Evolutionary conservation across 306 rosid genomes (phyloP).

Genomic region (Cucurbita pepo): DNA sequence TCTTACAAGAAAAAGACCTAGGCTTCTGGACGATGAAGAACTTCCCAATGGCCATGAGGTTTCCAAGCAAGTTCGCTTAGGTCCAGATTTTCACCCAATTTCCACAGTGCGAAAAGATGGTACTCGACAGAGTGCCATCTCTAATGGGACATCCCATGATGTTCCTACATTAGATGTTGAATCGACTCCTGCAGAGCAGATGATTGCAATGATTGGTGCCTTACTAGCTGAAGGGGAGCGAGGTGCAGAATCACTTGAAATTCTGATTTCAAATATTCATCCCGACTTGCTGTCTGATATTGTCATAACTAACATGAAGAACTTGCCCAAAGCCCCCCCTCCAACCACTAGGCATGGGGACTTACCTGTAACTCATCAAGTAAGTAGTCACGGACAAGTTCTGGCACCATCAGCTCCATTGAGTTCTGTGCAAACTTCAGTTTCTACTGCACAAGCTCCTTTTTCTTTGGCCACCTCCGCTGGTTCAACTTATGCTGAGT

Average conservation of each 20-base stretch:
- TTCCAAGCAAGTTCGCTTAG: conserved; percentile 50
- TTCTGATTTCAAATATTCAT: conserved; percentile 79
- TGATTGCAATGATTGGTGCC: conserved; percentile 94
- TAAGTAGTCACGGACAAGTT: conserved; percentile 35
- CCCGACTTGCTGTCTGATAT: conserved; percentile 97
- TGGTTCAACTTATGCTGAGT: conserved; percentile 37
- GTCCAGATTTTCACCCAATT: conserved; percentile 28
- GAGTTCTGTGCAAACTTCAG: conserved; percentile 44
- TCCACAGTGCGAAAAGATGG: conserved; percentile 44
- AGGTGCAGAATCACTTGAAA: conserved; percentile 90
- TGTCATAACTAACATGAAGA: conserved; percentile 88
- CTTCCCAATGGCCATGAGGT: conserved; percentile 51
- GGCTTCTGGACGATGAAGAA: conserved; percentile 54
- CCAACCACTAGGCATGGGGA: conserved; percentile 55
- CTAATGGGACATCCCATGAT: conserved; percentile 48
- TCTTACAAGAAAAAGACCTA: conserved; percentile 41
- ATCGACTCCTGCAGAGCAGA: conserved; percentile 79
- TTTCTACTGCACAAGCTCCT: conserved; percentile 32
- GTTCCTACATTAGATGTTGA: conserved; percentile 45
- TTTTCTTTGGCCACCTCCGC: conserved; percentile 27
- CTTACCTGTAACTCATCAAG: conserved; percentile 33
- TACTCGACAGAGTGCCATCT: conserved; percentile 31
- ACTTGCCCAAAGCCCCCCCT: conserved; percentile 69
- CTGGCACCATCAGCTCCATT: conserved; percentile 29
- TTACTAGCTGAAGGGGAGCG: conserved; percentile 98